phyloP scores from a whole-genome alignment of 805 yeast species.

The Candida piceae region DNA sequence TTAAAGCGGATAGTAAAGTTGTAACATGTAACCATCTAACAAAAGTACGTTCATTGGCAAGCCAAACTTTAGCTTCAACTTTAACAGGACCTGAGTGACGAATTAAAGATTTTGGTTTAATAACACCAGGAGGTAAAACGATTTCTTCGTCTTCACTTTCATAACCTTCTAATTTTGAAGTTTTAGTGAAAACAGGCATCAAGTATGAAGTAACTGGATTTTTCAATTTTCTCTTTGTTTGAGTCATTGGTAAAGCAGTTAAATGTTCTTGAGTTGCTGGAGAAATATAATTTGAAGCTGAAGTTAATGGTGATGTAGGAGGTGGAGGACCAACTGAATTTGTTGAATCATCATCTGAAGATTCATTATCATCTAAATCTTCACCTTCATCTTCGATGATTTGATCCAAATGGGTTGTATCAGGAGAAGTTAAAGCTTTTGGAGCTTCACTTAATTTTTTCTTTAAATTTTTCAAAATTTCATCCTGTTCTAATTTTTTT shows the following conservation, averaged over 20 bases:
- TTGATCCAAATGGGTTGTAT: slow-evolving; percentile 27
- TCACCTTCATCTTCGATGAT: slow-evolving; percentile 27
- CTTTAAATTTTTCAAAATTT: slow-evolving; percentile 33
- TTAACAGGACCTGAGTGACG: slow-evolving; percentile 89
- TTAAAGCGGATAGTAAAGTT: slow-evolving; percentile 74
- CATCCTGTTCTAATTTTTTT: slow-evolving; percentile 40
- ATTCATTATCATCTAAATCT: slow-evolving; percentile 39
- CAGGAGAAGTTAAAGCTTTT: slow-evolving; percentile 21
- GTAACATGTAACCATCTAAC: slow-evolving; percentile 93
- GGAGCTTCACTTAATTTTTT: slow-evolving; percentile 40
- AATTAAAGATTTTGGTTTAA: slow-evolving; percentile 70
- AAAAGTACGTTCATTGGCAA: slow-evolving; percentile 96
- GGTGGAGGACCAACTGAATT: too few species aligned
- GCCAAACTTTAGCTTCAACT: slow-evolving; percentile 97
- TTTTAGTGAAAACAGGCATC: slow-evolving; percentile 29
- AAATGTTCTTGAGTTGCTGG: slow-evolving; percentile 1
- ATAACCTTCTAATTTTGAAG: slow-evolving; percentile 32
- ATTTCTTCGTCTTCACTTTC: slow-evolving; percentile 88
- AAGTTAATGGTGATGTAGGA: too few species aligned
- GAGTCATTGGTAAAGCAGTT: slow-evolving; percentile 4
- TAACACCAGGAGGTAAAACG: slow-evolving; percentile 83
- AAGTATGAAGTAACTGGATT: slow-evolving; percentile 15
- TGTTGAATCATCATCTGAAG: slow-evolving; percentile 58
- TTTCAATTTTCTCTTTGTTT: slow-evolving; percentile 10
- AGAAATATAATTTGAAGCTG: slow-evolving; percentile 3